Conservation (phyloP, 148 eudicot species). For the Chenopodium album region DNA sequence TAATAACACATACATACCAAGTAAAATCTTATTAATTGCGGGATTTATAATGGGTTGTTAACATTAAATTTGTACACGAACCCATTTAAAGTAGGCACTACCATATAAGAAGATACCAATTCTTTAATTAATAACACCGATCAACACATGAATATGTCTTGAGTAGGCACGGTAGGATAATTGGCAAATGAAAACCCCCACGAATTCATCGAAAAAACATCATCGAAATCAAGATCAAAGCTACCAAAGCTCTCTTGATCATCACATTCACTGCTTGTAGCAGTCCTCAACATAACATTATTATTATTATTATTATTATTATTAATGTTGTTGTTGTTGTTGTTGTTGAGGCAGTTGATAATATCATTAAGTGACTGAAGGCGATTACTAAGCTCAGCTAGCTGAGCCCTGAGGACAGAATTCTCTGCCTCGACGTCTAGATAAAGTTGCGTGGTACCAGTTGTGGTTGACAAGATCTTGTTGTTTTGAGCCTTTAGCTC, state of each 20-base stretch:
- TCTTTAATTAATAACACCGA: neutral
- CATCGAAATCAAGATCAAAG: conserved; percentile 28
- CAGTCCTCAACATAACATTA: neutral
- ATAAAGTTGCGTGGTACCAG: conserved; percentile 38
- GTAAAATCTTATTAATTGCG: neutral
- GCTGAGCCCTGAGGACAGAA: conserved; percentile 60
- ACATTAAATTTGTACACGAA: no score
- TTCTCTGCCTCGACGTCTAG: conserved; percentile 59
- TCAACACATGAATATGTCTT: conserved; percentile 24
- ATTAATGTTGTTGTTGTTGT: neutral
- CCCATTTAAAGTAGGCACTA: no score
- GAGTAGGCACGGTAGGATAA: conserved; percentile 10
- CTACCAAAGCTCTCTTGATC: conserved; percentile 20
- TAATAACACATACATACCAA: neutral
- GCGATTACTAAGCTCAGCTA: conserved; percentile 55
- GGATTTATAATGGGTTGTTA: neutral
- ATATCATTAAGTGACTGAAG: conserved; percentile 54
- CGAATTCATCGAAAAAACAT: conserved; percentile 17
- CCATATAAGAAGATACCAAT: no score
- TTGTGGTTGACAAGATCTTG: conserved; percentile 33
- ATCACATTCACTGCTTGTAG: conserved; percentile 2
- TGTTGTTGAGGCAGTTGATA: conserved; percentile 14
- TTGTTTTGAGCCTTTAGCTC: conserved; percentile 45
- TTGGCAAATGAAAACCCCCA: conserved; percentile 20
- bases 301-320: neutral